Evolutionary conservation across 139 green algal genomes (phyloP).

Genomic region (Picochlorum sp.): DNA sequence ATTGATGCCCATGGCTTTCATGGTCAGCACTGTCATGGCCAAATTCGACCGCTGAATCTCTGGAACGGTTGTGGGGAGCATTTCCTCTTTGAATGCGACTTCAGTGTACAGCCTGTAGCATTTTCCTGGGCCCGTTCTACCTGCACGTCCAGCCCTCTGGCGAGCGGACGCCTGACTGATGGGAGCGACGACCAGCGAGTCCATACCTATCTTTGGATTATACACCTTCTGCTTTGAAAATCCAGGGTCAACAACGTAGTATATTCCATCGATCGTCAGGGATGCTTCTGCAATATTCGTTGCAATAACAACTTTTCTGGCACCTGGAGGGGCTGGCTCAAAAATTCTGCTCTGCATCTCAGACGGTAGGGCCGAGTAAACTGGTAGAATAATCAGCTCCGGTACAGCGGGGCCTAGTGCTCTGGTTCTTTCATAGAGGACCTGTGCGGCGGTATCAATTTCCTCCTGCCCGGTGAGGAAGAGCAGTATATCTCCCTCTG

Average conservation of each 20-base stretch:
- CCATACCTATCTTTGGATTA: conserved; percentile 82
- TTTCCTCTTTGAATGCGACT: conserved; percentile 83
- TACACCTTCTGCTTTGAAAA: conserved; percentile 70
- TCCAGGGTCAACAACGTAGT: conserved; percentile 92
- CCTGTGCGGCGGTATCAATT: conserved; percentile 64
- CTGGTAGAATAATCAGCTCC: conserved; percentile 91
- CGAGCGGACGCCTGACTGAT: conserved; percentile 87
- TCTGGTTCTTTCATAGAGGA: conserved; percentile 94
- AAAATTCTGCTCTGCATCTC: conserved; percentile 96
- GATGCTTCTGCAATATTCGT: conserved; percentile 98
- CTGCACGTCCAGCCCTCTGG: conserved; percentile 87
- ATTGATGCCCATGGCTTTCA: conserved; percentile 95
- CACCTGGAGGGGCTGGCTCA: conserved; percentile 79
- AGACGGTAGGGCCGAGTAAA: conserved; percentile 76
- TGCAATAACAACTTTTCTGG: conserved; percentile 90
- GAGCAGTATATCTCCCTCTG: conserved; percentile 78
- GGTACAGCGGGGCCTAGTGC: conserved; percentile 73
- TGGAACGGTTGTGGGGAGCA: conserved; percentile 74
- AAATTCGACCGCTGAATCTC: conserved; percentile 85
- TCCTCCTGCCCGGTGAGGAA: conserved; percentile 84
- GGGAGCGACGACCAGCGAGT: conserved; percentile 87
- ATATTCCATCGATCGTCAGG: conserved; percentile 98
- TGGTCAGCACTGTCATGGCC: conserved; percentile 66
- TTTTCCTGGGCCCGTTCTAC: conserved; percentile 91
- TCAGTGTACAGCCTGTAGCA: conserved; percentile 96